A percentile compares a stretch with the other conserved stretches of the same genome.
phyloP scores from a whole-genome alignment of 116 monocot species.

The Posidonia oceanica region DNA sequence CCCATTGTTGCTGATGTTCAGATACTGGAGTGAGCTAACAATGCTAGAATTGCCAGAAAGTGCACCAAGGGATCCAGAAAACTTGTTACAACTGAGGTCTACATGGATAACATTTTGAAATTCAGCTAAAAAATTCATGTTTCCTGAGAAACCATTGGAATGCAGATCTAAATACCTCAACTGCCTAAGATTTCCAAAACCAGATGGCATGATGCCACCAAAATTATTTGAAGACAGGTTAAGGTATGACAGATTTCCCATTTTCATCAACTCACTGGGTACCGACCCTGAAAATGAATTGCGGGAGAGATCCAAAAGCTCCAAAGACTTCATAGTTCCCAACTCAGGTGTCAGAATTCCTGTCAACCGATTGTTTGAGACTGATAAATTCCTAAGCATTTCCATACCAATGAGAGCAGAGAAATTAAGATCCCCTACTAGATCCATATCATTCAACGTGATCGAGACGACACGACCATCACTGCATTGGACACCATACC shows the following conservation, averaged over 20 bases:
- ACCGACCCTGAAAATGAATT: constrained; percentile 44
- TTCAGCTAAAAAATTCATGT: constrained; percentile 28
- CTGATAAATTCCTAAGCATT: constrained; percentile 48
- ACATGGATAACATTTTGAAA: constrained; percentile 28
- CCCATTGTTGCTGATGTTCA: constrained; percentile 63
- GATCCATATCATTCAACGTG: constrained; percentile 26
- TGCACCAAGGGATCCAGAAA: constrained; percentile 39
- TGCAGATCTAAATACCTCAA: constrained; percentile 53
- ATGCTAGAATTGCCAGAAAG: constrained; percentile 40
- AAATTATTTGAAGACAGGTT: constrained; percentile 56
- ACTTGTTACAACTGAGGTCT: constrained; percentile 58
- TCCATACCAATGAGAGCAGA: constrained; percentile 29
- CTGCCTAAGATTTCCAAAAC: constrained; percentile 35
- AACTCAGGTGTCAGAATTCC: constrained; percentile 28
- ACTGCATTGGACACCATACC: constrained; percentile 59
- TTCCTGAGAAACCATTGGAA: constrained; percentile 43
- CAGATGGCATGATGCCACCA: constrained; percentile 30
- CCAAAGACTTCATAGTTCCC: constrained; percentile 26
- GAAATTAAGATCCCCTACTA: constrained; percentile 46
- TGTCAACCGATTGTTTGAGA: constrained; percentile 45
- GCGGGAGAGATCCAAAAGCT: constrained; percentile 41
- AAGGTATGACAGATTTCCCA: constrained; percentile 33
- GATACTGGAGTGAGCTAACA: constrained; percentile 27
- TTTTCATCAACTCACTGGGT: constrained; percentile 31
- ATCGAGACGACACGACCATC: constrained; percentile 37